These are phyloP conservation scores for Ziziphus jujuba DNA, from an alignment of 306 rosid genomes.

Conservation along the genomic window DNA sequence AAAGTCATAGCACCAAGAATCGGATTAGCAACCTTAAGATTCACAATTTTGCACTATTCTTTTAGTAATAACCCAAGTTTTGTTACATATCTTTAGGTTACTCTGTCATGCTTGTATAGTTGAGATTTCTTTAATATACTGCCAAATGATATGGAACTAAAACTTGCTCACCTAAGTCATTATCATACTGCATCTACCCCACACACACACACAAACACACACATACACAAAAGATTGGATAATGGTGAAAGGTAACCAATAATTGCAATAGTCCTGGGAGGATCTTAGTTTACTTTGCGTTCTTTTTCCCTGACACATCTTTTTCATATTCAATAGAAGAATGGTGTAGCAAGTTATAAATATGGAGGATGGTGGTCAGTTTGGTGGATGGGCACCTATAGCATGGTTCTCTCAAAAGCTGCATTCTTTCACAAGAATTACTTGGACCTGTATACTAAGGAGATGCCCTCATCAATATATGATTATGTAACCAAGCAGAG, in stretches of 20 bases:
- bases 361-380: conserved; percentile 77
- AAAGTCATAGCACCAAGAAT: too few relatives aligned
- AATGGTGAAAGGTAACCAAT: too few relatives aligned
- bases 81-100: too few relatives aligned
- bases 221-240: neutral
- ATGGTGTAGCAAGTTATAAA: conserved; percentile 41
- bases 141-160: too few relatives aligned
- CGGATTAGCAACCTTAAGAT: too few relatives aligned
- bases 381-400: conserved; percentile 65
- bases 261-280: neutral
- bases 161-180: too few relatives aligned
- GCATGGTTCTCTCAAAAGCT: conserved; percentile 61
- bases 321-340: conserved; percentile 32
- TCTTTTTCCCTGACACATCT: neutral
- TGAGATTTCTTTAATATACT: too few relatives aligned
- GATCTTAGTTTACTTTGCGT: neutral
- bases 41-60: too few relatives aligned
- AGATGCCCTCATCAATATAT: conserved; percentile 43
- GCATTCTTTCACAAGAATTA: conserved; percentile 64
- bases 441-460: conserved; percentile 44
- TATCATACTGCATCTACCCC: too few relatives aligned
- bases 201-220: too few relatives aligned
- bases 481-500: conserved; percentile 48
- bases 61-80: too few relatives aligned
- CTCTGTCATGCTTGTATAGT: too few relatives aligned